Percentiles rank a stretch among this genome's conserved stretches.
phyloP scores from a whole-genome alignment of 768 basidiomycete species.

The Sarcodon sp. region DNA sequence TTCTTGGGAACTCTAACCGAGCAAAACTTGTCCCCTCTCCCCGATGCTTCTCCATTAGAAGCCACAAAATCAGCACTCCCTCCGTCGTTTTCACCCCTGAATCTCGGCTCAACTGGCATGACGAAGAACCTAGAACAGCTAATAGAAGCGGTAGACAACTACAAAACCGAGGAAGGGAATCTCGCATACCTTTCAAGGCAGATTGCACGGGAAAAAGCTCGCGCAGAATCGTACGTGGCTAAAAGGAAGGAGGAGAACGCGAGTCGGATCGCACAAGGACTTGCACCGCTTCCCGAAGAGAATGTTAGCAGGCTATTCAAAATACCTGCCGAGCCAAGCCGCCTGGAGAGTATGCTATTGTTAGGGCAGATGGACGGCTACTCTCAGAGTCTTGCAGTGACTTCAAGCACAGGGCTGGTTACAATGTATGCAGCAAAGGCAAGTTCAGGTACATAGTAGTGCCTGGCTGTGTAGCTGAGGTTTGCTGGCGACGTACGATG shows the following conservation, averaged over 20 bases:
- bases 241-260: constrained; percentile 88
- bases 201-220: constrained; percentile 73
- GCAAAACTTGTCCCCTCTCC: constrained; percentile 27
- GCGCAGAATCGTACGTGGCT: constrained; percentile 66
- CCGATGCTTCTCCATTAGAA: constrained; percentile 13
- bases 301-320: constrained; percentile 77
- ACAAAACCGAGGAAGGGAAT: constrained; percentile 87
- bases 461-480: no score
- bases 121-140: constrained; percentile 75
- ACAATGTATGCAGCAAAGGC: constrained; percentile 72
- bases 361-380: constrained; percentile 83
- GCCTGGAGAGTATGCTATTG: constrained; percentile 76
- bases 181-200: constrained; percentile 80
- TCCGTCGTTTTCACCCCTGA: constrained; percentile 54
- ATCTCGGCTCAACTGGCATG: constrained; percentile 58
- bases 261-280: constrained; percentile 64
- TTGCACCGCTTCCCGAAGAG: constrained; percentile 80
- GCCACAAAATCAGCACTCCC: constrained; percentile 29
- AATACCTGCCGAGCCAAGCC: constrained; percentile 79
- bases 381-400: constrained; percentile 61
- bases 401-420: constrained; percentile 48
- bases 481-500: no score
- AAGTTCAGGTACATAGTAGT: constrained; percentile 6
- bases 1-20: constrained; percentile 59
- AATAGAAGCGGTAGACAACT: constrained; percentile 73